Base-by-base conservation (phyloP, 305 asterid genomes). In the Caryopteris hybrid region DNA sequence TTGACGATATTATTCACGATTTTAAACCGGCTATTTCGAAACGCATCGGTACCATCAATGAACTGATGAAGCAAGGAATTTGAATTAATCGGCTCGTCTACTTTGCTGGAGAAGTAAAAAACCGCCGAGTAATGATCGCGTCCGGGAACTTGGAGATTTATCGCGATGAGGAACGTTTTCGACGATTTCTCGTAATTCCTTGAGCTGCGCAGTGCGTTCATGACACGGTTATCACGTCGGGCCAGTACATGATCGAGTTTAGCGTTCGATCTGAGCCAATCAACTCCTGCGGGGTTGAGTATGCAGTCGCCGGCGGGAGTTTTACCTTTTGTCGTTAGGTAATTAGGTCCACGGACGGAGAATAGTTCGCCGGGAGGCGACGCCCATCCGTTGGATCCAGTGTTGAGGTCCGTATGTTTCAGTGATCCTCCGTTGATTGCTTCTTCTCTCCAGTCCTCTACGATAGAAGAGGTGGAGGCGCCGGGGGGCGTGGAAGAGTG, bases 371-470 rank as follows among this genome's bases (percentile, higher is more conserved):
- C 97, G 0, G 94, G 97, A 1, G 98, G 97, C 23, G 98, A 90
- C 7, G 97, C 95, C 98, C 98, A 92, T 18, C 98, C 98, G 81
- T 90, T 92, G 75, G 86, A 65, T 41, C 97, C 98, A 2, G 69
- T 80, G 12, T 74, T 72, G 59, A 85, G 86, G 75, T 88, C 95
- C n/a, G 88, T 96, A 73, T 80, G 93, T 68, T 81, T 85, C 16
- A 92, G 70, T 14, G 98, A 88, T 71, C 98, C 98, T 39, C 87
- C 85, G 82, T 11, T 57, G 54, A 90, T 81, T 6, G 90, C 74
- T 72, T 81, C 96, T 16, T 85, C 78, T 62, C 86, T 77, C 98
- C 98, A 92, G 62, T 80, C 87, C 13, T 78, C 87, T 9, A 48
- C 73, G 42, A 9, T 36, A 36, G 41, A 5, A 36, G 41, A 36